Percentiles rank a stretch among this genome's conserved stretches.
These are phyloP conservation scores for Elsinoe fawcettii DNA, from an alignment of 2,329 filamentous ascomycete species.

Conservation along the genomic window DNA sequence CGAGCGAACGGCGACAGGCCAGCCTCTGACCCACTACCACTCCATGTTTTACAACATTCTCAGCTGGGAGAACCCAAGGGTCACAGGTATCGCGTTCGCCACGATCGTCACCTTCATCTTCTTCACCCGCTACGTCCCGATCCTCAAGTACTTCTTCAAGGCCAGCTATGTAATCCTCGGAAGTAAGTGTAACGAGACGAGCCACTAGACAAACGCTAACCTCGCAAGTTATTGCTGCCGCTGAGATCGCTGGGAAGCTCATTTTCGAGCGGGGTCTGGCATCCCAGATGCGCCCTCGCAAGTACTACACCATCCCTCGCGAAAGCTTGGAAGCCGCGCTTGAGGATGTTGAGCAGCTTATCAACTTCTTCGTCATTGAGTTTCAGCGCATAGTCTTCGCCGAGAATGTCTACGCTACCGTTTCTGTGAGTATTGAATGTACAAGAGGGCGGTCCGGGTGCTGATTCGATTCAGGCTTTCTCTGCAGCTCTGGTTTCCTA, in stretches of 20 bases:
- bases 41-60: conserved; percentile 59
- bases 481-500: conserved; percentile 51
- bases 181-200: conserved; percentile 34
- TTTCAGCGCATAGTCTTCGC: conserved; percentile 59
- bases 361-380: conserved; percentile 63
- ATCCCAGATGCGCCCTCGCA: conserved; percentile 53
- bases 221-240: conserved; percentile 45
- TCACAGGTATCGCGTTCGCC: conserved; percentile 53
- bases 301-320: conserved; percentile 59
- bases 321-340: conserved; percentile 54
- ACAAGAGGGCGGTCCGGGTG: conserved; percentile 1
- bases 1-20: conserved; percentile 50
- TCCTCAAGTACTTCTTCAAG: conserved; percentile 56
- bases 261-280: conserved; percentile 52
- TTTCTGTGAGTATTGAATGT: conserved; percentile 42
- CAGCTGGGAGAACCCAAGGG: conserved; percentile 60
- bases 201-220: conserved; percentile 11
- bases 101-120: conserved; percentile 53
- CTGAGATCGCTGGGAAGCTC: conserved; percentile 50
- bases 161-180: conserved; percentile 51
- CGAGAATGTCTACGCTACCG: conserved; percentile 55
- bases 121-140: conserved; percentile 54
- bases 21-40: conserved; percentile 59
- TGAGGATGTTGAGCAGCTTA: conserved; percentile 56
- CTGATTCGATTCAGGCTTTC: conserved; percentile 45